Evolutionary conservation across 495 filamentous ascomycete species (phyloP), one percentile per base, ranked within the genome.

Genomic region (Aspergillus conjunctus): DNA sequence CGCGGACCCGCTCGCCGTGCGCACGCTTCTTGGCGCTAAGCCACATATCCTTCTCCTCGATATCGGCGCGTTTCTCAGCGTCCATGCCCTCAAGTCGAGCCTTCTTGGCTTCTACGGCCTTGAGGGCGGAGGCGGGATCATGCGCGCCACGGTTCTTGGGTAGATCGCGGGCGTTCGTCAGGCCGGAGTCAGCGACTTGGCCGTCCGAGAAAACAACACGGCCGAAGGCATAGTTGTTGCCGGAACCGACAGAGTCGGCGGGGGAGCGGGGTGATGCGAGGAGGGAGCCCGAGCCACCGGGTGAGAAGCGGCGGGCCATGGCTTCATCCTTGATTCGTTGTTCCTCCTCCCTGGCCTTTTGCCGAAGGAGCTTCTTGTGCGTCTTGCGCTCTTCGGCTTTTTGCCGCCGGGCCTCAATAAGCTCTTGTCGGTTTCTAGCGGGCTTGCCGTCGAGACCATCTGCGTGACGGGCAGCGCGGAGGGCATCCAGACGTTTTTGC

Each of bases 21-120:
- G 90, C 91, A 26, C 90, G 87, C 72, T 93, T 91, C 73, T 91
- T 86, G 7, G 93, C 94, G 52, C 92, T 93, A 58, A 95, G 80
- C 94, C 94, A 98, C 51, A 86, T 73, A 68, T 98, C 93, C 77
- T 97, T 97, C 75, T 97, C 92, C 60, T 90, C 85, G 20, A 98
- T 84, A 55, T 94, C 89, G 51, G 85, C 88, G 43, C 87, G 88
- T 76, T 96, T 93, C 61, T 85, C 82, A 3, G 86, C 84, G 61
- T 90, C 85, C 73, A 96, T 83, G 32, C 75, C 80, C 32, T 81
- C 82, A 37, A 97, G 66, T 43, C 91, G 85, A 72, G 73, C 89
- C 82, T 81, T 89, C 83, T 79, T 90, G 74, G 84, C 91, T 81
- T 79, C 85, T 56, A 74, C 92, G 70, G 72, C 81, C 74, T 83